Percentiles rank a stretch among this genome's conserved stretches.
Conservation (phyloP, 2,329 filamentous ascomycete species). For the Trichophaea hybrida region DNA sequence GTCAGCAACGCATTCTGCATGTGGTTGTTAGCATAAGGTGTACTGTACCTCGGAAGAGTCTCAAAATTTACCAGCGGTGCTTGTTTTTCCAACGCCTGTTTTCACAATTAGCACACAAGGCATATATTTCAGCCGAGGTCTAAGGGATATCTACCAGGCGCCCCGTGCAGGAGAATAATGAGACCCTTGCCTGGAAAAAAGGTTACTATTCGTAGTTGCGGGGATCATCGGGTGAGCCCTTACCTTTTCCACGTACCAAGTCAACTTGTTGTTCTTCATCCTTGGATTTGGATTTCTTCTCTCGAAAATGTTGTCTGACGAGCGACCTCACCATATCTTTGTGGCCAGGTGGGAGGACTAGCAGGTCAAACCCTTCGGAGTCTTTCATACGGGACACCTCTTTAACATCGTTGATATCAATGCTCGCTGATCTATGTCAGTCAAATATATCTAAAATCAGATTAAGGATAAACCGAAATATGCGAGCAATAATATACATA, state of each 20-base stretch:
- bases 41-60: conserved; percentile 24
- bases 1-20: conserved; percentile 14
- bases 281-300: neutral
- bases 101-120: neutral
- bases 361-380: conserved; percentile 33
- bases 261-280: conserved; percentile 26
- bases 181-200: conserved; percentile 31
- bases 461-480: neutral
- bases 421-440: neutral
- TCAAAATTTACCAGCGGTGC: conserved; percentile 35
- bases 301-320: conserved; percentile 34
- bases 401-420: neutral
- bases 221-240: neutral
- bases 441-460: neutral
- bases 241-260: conserved; percentile 34
- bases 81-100: conserved; percentile 37
- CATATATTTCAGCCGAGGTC: neutral
- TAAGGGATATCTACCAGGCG: conserved; percentile 26
- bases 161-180: conserved; percentile 36
- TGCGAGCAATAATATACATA: conserved; percentile 13
- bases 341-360: conserved; percentile 33
- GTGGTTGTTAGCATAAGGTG: neutral
- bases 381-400: conserved; percentile 17
- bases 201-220: neutral
- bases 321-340: conserved; percentile 34